A percentile compares a stretch with the other conserved stretches of the same genome.
Conservation (phyloP, 768 basidiomycete species). For the Punctularia strigosozonata region DNA sequence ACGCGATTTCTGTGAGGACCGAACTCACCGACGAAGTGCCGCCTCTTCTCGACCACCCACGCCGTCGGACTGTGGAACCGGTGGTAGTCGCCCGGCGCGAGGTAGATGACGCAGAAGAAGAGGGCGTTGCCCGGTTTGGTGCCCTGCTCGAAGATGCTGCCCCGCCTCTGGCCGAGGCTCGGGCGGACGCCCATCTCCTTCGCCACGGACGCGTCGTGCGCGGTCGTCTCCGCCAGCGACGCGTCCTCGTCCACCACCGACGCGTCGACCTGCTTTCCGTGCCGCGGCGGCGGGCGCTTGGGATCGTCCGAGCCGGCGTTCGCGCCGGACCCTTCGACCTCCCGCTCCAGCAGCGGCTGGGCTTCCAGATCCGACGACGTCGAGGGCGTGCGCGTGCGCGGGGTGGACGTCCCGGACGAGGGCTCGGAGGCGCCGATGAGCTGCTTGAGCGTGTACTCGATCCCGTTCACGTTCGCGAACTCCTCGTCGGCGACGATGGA, state of each 20-base stretch:
- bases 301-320: constrained; percentile 7
- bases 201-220: constrained; percentile 63
- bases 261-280: constrained; percentile 62
- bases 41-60: constrained; percentile 93
- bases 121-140: constrained; percentile 71
- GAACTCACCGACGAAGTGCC: constrained; percentile 84
- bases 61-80: constrained; percentile 92
- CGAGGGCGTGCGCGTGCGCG: constrained; percentile 22
- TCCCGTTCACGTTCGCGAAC: constrained; percentile 95
- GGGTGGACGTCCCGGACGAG: constrained; percentile 27
- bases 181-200: constrained; percentile 53
- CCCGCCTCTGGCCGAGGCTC: constrained; percentile 19
- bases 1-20: not conserved
- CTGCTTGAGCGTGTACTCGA: constrained; percentile 87
- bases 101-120: constrained; percentile 92
- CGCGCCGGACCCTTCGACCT: constrained; percentile 9
- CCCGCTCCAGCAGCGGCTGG: constrained; percentile 4
- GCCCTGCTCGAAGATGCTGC: constrained; percentile 30
- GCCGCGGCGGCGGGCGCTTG: constrained; percentile 33
- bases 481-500: constrained; percentile 71
- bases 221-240: constrained; percentile 41
- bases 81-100: constrained; percentile 97
- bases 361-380: constrained; percentile 10
- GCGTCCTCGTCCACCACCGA: constrained; percentile 52
- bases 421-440: constrained; percentile 53